phyloP scores from a whole-genome alignment of 2,329 filamentous ascomycete species.

The Diaporthe vexans region DNA sequence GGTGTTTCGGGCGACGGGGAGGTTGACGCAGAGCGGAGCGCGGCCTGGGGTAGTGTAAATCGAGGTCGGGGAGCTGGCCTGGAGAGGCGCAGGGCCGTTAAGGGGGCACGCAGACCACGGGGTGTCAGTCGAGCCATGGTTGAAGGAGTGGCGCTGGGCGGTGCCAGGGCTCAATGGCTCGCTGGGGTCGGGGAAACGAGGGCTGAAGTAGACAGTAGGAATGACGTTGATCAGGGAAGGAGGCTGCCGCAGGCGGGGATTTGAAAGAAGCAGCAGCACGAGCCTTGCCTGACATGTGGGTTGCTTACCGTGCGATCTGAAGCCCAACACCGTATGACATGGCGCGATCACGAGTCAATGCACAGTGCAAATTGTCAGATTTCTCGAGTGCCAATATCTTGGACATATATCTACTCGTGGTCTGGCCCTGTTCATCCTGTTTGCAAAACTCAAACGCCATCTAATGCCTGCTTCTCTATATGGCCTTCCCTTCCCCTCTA shows the following conservation, averaged over 20 bases:
- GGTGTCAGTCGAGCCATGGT: slow-evolving; percentile 52
- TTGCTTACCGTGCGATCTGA: neutral
- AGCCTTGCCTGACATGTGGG: slow-evolving; percentile 36
- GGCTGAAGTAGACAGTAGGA: slow-evolving; percentile 8
- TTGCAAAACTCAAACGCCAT: slow-evolving; percentile 34
- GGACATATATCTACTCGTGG: neutral
- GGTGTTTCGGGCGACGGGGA: slow-evolving; percentile 41
- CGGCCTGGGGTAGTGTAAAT: slow-evolving; percentile 32
- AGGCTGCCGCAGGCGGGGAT: slow-evolving; percentile 17
- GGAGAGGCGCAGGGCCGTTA: slow-evolving; percentile 44
- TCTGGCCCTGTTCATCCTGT: neutral
- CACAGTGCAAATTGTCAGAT: slow-evolving; percentile 10
- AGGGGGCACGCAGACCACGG: slow-evolving; percentile 46
- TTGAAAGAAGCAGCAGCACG: slow-evolving; percentile 18
- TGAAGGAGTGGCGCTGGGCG: slow-evolving; percentile 45
- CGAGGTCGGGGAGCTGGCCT: slow-evolving; percentile 37
- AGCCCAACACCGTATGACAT: slow-evolving; percentile 12
- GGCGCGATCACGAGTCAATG: neutral
- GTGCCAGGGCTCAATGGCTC: slow-evolving; percentile 53
- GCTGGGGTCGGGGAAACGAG: slow-evolving; percentile 36
- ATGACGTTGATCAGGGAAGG: slow-evolving; percentile 3
- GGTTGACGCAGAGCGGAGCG: slow-evolving; percentile 46
- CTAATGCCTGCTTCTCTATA: slow-evolving; percentile 13
- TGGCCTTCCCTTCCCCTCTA: neutral
- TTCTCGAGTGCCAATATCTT: neutral